phyloP scores from a whole-genome alignment of 768 basidiomycete species.

The Boletus sensibilis region DNA sequence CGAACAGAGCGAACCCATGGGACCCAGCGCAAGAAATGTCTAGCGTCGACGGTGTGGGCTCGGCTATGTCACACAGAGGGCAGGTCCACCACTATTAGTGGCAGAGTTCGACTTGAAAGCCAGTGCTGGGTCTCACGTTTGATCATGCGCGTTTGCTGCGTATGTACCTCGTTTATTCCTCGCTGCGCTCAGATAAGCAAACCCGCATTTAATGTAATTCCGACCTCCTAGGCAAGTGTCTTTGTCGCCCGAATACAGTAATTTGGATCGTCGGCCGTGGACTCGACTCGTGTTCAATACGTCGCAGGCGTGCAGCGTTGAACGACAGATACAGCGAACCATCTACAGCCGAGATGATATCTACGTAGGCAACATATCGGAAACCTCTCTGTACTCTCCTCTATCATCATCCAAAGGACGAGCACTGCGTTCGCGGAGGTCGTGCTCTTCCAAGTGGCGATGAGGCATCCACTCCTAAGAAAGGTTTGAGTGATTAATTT shows the following conservation, averaged over 20 bases:
- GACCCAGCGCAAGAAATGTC: not conserved
- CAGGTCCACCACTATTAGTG: not conserved
- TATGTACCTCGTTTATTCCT: constrained; percentile 23
- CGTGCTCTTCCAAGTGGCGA: constrained; percentile 53
- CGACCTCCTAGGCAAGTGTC: not conserved
- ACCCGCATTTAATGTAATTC: not conserved
- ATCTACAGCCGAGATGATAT: constrained; percentile 3
- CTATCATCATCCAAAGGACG: constrained; percentile 33
- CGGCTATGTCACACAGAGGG: not conserved
- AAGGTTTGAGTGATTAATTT: constrained; percentile 21
- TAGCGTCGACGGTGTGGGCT: not conserved
- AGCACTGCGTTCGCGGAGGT: constrained; percentile 38
- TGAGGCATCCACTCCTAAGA: constrained; percentile 43
- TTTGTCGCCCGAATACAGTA: not conserved
- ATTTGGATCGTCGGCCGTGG: not conserved
- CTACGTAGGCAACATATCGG: constrained; percentile 28
- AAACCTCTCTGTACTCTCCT: constrained; percentile 48
- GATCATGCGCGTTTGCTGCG: constrained; percentile 5
- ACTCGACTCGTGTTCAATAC: not conserved
- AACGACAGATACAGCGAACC: not conserved
- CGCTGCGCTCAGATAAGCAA: constrained; percentile 8
- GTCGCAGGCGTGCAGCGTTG: not conserved
- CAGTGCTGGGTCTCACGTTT: constrained; percentile 18
- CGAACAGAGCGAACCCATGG: constrained; percentile 62
- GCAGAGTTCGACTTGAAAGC: not conserved